A percentile compares a stretch with the other conserved stretches of the same genome.
These are phyloP conservation scores for Xylariomycetidae sp. DNA, from an alignment of 2,329 filamentous ascomycete genomes.

Conservation along the genomic window DNA sequence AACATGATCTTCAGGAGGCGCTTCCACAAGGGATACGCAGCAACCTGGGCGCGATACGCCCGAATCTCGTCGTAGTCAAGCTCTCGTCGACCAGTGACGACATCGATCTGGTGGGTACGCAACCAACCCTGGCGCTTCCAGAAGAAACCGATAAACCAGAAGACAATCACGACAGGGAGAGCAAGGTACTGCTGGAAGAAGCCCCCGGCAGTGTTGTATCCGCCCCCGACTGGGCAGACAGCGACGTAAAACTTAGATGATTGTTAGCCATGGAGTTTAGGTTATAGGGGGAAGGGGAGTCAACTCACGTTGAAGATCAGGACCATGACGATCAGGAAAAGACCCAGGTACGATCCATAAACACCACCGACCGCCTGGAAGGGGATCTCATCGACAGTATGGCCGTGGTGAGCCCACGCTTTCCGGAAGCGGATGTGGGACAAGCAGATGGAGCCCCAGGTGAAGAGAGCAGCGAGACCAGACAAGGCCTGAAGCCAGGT, in stretches of 20 bases:
- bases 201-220: constrained; percentile 31
- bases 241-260: constrained; percentile 45
- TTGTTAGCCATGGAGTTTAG: too few relatives aligned
- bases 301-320: constrained; percentile 44
- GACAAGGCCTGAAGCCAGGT: constrained; percentile 62
- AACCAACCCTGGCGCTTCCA: constrained; percentile 61
- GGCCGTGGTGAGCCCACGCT: constrained; percentile 58
- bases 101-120: constrained; percentile 54
- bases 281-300: constrained; percentile 8
- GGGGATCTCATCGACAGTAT: constrained; percentile 59
- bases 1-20: constrained; percentile 27
- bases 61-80: constrained; percentile 57
- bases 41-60: constrained; percentile 37
- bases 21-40: constrained; percentile 40
- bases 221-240: constrained; percentile 25
- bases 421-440: constrained; percentile 63
- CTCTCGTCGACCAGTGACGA: constrained; percentile 58
- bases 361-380: constrained; percentile 58
- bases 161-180: constrained; percentile 45
- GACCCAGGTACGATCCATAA: constrained; percentile 57
- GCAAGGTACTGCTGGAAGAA: constrained; percentile 53
- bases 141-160: constrained; percentile 49
- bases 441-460: constrained; percentile 64
- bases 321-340: constrained; percentile 51
- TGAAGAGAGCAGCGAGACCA: constrained; percentile 59